Conservation (phyloP, 345 rosid genomes). For the Syzygium aromaticum region DNA sequence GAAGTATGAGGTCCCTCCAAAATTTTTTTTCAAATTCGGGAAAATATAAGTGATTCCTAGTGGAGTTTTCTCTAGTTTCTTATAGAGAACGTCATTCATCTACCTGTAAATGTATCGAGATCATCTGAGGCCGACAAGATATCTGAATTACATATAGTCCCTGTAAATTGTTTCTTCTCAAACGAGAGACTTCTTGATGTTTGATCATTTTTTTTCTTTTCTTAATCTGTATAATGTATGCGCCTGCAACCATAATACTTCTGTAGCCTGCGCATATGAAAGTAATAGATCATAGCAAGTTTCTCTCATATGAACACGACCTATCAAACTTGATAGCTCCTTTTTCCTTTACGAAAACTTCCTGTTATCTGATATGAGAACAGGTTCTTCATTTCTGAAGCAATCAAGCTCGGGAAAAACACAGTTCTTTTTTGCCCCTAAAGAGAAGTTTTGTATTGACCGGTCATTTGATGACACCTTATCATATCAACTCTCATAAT, state of each 20-base stretch:
- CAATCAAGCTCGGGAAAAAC: too few relatives aligned
- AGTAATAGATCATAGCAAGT: not conserved
- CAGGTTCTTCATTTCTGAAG: too few relatives aligned
- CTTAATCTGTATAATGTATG: not conserved
- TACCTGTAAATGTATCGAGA: not conserved
- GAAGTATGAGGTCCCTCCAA: not conserved
- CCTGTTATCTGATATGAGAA: not conserved
- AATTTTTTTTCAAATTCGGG: not conserved
- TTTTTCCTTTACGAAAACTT: not conserved
- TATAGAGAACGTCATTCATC: not conserved
- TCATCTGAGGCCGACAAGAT: not conserved
- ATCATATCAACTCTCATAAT: not conserved
- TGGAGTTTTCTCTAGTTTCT: not conserved
- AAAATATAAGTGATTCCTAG: not conserved
- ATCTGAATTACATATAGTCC: not conserved
- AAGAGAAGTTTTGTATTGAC: not conserved
- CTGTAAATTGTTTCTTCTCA: not conserved
- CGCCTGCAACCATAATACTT: not conserved
- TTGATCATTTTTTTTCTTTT: not conserved
- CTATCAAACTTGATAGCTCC: not conserved
- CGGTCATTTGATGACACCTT: not conserved
- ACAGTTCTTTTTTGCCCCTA: not conserved
- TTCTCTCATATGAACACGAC: not conserved
- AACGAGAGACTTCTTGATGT: not conserved
- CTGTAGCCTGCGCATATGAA: not conserved